A percentile compares a stretch with the other conserved stretches of the same genome.
These are phyloP conservation scores for Dysphania ambrosioides DNA, from an alignment of 148 eudicot genomes.

Conservation along the genomic window DNA sequence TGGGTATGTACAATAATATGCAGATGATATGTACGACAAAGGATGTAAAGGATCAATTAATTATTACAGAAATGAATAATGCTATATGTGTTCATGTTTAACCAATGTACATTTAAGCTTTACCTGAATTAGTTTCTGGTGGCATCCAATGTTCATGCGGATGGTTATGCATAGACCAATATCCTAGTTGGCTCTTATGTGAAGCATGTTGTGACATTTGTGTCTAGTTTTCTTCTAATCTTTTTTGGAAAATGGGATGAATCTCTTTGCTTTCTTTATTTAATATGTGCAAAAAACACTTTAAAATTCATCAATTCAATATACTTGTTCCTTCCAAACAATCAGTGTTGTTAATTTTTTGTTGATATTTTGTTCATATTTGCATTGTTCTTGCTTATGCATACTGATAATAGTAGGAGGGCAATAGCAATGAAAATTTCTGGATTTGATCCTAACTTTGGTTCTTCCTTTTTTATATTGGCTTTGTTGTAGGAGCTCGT, in stretches of 20 bases:
- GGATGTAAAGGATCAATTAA: no score
- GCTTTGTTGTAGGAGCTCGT: slow-evolving; percentile 49
- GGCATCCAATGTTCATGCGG: no score
- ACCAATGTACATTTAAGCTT: no score
- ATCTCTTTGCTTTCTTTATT: background rate
- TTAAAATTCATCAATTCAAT: background rate
- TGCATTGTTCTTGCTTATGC: slow-evolving; percentile 10
- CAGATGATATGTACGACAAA: background rate
- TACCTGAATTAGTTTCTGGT: no score
- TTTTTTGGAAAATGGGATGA: background rate
- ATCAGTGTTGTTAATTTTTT: background rate
- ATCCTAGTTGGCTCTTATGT: no score
- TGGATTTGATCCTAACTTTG: background rate
- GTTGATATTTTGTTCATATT: background rate
- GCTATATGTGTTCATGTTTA: background rate
- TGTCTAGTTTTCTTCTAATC: background rate
- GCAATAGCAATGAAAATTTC: background rate
- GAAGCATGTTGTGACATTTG: no score
- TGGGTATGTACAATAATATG: background rate
- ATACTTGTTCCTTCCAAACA: background rate
- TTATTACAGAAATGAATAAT: no score
- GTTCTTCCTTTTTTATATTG: slow-evolving; percentile 5
- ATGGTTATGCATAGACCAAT: no score
- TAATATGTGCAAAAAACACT: background rate
- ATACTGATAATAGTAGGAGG: background rate